phyloP scores from a whole-genome alignment of 371 early-diverging fungal genomes.

The Catenaria anguillulae region DNA sequence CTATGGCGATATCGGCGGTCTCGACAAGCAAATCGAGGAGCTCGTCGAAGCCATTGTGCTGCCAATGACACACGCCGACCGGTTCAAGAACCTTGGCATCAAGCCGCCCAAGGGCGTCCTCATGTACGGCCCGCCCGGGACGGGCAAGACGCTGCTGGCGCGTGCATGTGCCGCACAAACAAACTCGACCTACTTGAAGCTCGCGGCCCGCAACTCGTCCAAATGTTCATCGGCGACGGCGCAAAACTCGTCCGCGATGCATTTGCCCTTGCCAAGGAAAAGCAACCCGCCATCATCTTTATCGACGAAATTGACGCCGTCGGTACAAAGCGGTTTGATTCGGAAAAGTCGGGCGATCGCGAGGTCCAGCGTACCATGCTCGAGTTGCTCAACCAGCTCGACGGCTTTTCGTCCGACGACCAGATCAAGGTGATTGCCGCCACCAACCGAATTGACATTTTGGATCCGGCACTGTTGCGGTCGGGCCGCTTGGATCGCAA shows the following conservation, averaged over 20 bases:
- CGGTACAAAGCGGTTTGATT: conserved; percentile 98
- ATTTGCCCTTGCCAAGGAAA: conserved; percentile 96
- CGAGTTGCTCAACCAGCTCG: conserved; percentile 98
- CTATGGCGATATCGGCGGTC: conserved; percentile 97
- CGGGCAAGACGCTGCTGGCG: conserved; percentile 62
- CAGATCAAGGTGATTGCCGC: conserved; percentile 99
- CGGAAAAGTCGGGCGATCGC: conserved; percentile 97
- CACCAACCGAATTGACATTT: conserved; percentile 99
- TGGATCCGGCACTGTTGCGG: conserved; percentile 98
- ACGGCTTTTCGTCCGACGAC: conserved; percentile 95
- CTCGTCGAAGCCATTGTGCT: conserved; percentile 97
- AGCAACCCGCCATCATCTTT: conserved; percentile 99
- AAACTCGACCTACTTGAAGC: conserved; percentile 87
- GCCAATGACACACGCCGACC: conserved; percentile 95
- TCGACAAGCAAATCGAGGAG: conserved; percentile 98
- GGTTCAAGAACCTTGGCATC: conserved; percentile 92
- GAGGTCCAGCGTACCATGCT: conserved; percentile 99
- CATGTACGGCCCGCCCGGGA: conserved; percentile 83
- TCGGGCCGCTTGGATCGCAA: conserved; percentile 99
- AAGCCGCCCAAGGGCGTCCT: conserved; percentile 85
- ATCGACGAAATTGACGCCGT: conserved; percentile 99
- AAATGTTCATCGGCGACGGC: conserved; percentile 99
- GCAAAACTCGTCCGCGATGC: conserved; percentile 98
- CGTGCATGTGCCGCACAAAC: conserved; percentile 98
- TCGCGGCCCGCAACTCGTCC: conserved; percentile 97